Evolutionary conservation across 371 early-diverging fungal species (phyloP), one percentile per base, ranked within the genome.

Genomic region (Mucor lusitanicus): DNA sequence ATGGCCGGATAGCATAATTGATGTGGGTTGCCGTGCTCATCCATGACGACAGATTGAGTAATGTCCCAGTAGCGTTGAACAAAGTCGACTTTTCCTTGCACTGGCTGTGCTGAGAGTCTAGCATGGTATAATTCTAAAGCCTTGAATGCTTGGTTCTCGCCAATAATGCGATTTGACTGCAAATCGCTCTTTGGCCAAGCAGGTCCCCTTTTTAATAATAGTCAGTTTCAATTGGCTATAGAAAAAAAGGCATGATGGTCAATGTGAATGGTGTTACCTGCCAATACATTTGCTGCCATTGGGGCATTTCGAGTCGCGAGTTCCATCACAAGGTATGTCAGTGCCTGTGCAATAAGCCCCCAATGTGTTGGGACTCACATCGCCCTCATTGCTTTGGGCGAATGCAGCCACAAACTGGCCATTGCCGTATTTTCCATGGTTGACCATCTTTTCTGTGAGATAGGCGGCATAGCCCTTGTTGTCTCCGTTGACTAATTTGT

Each of bases 391-490:
- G 35, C 82, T 70, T 60, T 89, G 88, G 5, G 83, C 84, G 70
- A 91, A 91, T 3, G 87, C 91, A 32, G 87, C 88, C 3, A 91
- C 81, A 73, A 82, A 82, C 25, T 64, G 66, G 11, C 75, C 73
- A 19, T 37, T 39, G 40, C 56, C 44, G 13, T 74, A 37, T n/a
- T 70, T 46, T 39, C 37, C 46, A 3, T 53, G 37, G 12, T 68
- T 50, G 44, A 79, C 72, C 35, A 73, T 57, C 7, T 75, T 69
- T 65, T 89, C 90, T 50, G 76, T 74, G 6, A 81, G 33, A 68
- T 85, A 86, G 21, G 82, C 73, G 23, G 89, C 90, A 62, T 83
- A 87, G 0, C 91, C 91, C 66, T 91, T 91, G 78, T 91, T 91
- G 64, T 91, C 91, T 12, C 88, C 89, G 59, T 80, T 81, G 17